Base-by-base conservation (phyloP, 345 rosid species). In the Eucalyptus shirleyi region DNA sequence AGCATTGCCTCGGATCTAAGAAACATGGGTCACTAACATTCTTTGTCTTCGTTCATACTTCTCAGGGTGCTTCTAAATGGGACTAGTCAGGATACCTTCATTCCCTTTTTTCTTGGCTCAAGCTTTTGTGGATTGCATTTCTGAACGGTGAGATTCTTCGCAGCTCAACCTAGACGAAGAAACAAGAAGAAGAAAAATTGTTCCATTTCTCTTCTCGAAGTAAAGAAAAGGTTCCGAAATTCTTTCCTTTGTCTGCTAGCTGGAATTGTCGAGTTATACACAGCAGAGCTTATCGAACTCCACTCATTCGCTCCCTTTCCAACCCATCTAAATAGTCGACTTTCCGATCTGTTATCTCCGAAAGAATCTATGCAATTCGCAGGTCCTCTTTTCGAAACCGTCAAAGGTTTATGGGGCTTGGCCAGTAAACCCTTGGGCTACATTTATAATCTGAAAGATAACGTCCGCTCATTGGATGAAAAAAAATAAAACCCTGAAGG, bases 401-500 rank as follows among this genome's bases (percentile, higher is more conserved):
- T 23, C 62, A 4, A 56, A 56, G 14, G 1, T 5, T 56, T 24
- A 24, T 56, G 62, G 30, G 30, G 12, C 62, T 56, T 56, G 30
- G 28, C 62, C 62, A 23, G 3, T 1, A 56, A 56, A 24, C 30
- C 62, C 1, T 0, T 23, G 14, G 6, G 62, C 62, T 56, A 9
- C 62, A 56, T 56, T 24, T 2, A 10, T 56, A 5, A 56, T 56
- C 14, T 56, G 5, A 56, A 56, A 23, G 62, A 56, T 24, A 23
- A 50, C 3, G 53, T 50, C 18, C 7, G 1, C 18, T 50, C 0
- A 15, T 50, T 50, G 18, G 19, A 6, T 5, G 19, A 15, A 50
- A 2, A 2, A 1, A 15, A 50, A 15, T 50, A 0, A 15, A 50
- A 2, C 1, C 26, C n/a, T 59, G 14, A 2, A 59, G 14, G 0